A percentile compares a stretch with the other conserved stretches of the same genome.
Conservation (phyloP, 139 green algal genomes). For the Micromonas commoda region DNA sequence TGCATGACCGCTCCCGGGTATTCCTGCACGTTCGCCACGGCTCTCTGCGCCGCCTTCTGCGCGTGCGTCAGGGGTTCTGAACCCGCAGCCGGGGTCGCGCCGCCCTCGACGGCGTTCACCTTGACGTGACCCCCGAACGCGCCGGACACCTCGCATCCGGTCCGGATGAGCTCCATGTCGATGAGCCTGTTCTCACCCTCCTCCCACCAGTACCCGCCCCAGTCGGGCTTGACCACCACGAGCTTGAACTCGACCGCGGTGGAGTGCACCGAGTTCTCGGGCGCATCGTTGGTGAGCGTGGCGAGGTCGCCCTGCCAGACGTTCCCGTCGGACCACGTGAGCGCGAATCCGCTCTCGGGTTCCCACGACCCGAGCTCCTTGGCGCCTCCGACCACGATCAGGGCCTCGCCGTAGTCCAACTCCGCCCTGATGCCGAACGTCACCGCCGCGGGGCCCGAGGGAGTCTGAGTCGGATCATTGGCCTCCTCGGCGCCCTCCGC, state of each 20-base stretch:
- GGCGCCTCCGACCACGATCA: background rate
- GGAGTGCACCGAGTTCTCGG: too few species aligned
- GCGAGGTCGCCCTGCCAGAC: background rate
- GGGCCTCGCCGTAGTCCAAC: background rate
- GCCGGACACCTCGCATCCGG: background rate
- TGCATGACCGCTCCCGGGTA: too few species aligned
- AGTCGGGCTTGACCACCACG: background rate
- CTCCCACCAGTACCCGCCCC: background rate
- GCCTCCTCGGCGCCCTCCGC: too few species aligned
- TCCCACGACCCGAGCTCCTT: background rate
- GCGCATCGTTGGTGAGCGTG: too few species aligned
- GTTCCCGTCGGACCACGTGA: constrained; percentile 1
- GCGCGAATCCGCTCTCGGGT: background rate
- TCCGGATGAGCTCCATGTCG: background rate
- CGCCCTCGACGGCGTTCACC: too few species aligned
- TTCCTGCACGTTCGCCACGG: too few species aligned
- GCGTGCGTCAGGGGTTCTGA: too few species aligned
- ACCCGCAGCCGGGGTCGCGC: too few species aligned
- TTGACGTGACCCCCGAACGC: background rate
- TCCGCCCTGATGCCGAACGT: background rate
- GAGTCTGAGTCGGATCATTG: too few species aligned
- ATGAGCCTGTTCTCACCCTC: background rate
- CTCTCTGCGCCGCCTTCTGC: too few species aligned
- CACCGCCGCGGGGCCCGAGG: too few species aligned
- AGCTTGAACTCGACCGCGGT: background rate